phyloP scores from a whole-genome alignment of 1,284 basidiomycete genomes.

The Cutaneotrichosporon cavernicola region DNA sequence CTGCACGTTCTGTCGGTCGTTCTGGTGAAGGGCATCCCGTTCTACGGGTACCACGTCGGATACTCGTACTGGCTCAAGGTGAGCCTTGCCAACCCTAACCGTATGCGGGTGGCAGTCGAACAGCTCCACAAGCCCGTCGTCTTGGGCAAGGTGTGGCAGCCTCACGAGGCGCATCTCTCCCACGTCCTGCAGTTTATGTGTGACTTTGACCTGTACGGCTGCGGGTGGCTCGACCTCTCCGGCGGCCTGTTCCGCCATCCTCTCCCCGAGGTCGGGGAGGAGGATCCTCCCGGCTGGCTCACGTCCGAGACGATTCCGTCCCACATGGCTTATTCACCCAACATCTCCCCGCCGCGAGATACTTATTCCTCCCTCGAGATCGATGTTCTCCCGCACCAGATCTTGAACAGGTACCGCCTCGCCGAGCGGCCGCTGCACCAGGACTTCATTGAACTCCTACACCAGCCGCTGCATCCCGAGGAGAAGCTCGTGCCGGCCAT shows the following conservation, averaged over 20 bases:
- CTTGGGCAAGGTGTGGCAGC: conserved; percentile 70
- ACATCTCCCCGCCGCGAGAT: conserved; percentile 62
- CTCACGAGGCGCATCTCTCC: conserved; percentile 87
- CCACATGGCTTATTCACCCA: conserved; percentile 39
- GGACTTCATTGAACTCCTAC: conserved; percentile 64
- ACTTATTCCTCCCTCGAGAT: conserved; percentile 77
- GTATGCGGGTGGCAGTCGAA: conserved; percentile 67
- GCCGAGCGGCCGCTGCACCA: conserved; percentile 71
- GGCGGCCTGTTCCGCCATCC: conserved; percentile 57
- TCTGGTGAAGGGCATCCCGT: conserved; percentile 89
- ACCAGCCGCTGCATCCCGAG: conserved; percentile 55
- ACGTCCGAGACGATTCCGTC: conserved; percentile 36
- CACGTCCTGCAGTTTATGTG: conserved; percentile 90
- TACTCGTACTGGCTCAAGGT: conserved; percentile 90
- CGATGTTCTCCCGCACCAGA: conserved; percentile 75
- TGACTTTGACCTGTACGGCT: conserved; percentile 93
- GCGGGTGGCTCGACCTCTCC: conserved; percentile 74
- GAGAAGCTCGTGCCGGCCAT: conserved; percentile 84
- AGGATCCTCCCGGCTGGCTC: conserved; percentile 17
- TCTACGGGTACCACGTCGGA: conserved; percentile 89
- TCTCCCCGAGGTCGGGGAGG: conserved; percentile 50
- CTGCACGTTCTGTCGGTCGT: conserved; percentile 64
- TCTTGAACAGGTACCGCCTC: conserved; percentile 75
- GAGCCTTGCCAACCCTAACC: conserved; percentile 68
- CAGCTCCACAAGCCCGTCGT: conserved; percentile 77